These are phyloP conservation scores for Scenedesmus sp. DNA, from an alignment of 163 green algal species.

Conservation along the genomic window DNA sequence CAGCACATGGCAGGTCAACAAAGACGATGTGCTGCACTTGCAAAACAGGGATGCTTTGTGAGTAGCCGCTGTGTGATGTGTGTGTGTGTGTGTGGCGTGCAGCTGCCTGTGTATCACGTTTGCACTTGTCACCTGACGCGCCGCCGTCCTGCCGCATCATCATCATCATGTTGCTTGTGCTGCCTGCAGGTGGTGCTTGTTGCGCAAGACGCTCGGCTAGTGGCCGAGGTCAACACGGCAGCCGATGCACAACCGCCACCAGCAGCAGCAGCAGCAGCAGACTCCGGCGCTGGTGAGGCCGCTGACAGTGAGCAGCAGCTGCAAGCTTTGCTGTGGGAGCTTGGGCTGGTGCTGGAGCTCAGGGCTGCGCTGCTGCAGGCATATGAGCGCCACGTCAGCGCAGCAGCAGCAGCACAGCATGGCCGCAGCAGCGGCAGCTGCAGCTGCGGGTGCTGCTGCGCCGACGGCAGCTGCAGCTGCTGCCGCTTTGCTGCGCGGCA, in stretches of 20 bases:
- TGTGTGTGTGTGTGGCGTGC: too few species aligned
- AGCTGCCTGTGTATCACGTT: background rate
- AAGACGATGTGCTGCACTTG: too few species aligned
- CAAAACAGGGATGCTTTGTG: too few species aligned
- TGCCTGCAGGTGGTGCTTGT: slow-evolving; percentile 9
- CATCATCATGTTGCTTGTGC: background rate
- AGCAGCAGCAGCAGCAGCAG: background rate
- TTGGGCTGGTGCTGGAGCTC: slow-evolving; percentile 6
- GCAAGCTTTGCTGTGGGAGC: background rate
- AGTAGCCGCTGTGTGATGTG: too few species aligned
- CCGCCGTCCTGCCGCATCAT: background rate
- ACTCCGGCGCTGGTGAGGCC: background rate
- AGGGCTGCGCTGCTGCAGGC: background rate
- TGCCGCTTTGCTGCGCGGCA: background rate
- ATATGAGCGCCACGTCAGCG: background rate
- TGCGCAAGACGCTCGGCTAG: background rate
- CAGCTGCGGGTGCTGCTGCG: background rate
- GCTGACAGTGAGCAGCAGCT: background rate
- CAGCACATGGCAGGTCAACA: too few species aligned
- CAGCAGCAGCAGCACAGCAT: background rate
- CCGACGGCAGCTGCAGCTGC: background rate
- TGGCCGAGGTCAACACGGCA: background rate
- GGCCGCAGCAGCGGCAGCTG: too few species aligned
- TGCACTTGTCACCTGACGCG: too few species aligned
- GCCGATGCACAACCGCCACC: background rate